Evolutionary conservation across 2,329 filamentous ascomycete genomes (phyloP).

Genomic region (Ophiostoma ulmi): DNA sequence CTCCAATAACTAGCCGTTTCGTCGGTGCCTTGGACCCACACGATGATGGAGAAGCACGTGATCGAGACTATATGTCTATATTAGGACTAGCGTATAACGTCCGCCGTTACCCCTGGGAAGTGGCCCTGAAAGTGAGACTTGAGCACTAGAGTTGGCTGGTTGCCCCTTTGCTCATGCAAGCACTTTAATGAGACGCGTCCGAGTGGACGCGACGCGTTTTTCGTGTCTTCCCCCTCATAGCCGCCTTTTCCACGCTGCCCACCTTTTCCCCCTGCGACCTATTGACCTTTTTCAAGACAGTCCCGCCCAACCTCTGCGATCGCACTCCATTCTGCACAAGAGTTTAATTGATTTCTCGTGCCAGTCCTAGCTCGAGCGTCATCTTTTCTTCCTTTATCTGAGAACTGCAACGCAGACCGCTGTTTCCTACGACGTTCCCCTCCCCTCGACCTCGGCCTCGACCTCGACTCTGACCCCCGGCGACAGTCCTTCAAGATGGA

Average conservation of each 20-base stretch:
- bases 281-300: not conserved
- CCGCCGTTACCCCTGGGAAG: slow-evolving; percentile 12
- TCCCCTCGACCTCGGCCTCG: not conserved
- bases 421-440: slow-evolving; percentile 5
- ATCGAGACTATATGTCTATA: not conserved
- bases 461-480: not conserved
- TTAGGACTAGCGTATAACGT: slow-evolving; percentile 12
- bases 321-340: not conserved
- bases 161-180: slow-evolving; percentile 23
- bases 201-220: slow-evolving; percentile 28
- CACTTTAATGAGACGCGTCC: slow-evolving; percentile 26
- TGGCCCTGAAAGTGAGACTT: not conserved
- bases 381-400: not conserved
- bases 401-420: slow-evolving; percentile 4
- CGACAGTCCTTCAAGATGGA: slow-evolving; percentile 57
- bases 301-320: not conserved
- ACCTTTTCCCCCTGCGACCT: not conserved
- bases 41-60: slow-evolving; percentile 13
- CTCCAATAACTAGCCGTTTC: slow-evolving; percentile 19
- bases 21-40: slow-evolving; percentile 13
- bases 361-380: not conserved
- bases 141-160: not conserved
- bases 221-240: slow-evolving; percentile 21
- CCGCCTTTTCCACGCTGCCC: slow-evolving; percentile 8
- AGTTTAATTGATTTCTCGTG: slow-evolving; percentile 10